Evolutionary conservation across 2,329 filamentous ascomycete genomes (phyloP).

Genomic region (Phaeophleospora eucalypticola): DNA sequence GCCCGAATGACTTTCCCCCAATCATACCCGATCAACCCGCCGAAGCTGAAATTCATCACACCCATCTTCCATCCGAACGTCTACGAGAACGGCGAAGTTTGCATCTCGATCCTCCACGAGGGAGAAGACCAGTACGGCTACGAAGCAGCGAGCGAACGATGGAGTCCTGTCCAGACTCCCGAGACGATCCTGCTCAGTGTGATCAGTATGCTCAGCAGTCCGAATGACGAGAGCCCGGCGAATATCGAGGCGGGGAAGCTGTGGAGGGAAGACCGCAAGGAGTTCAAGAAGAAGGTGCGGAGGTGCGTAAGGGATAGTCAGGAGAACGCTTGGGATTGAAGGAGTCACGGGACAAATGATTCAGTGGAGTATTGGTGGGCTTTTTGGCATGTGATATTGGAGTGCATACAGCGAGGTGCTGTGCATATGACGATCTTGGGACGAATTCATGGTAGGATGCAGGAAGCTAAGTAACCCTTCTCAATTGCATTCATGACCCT

Average conservation of each 20-base stretch:
- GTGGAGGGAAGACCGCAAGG: conserved; percentile 73
- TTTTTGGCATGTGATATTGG: neutral
- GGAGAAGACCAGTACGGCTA: conserved; percentile 94
- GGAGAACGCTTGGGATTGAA: conserved; percentile 46
- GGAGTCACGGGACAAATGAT: neutral
- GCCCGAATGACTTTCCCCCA: conserved; percentile 77
- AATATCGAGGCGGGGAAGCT: conserved; percentile 90
- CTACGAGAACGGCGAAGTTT: conserved; percentile 80
- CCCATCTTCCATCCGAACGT: conserved; percentile 94
- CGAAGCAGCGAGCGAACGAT: conserved; percentile 83
- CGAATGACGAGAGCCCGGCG: conserved; percentile 92
- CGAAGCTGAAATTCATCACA: conserved; percentile 79
- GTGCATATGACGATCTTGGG: neutral
- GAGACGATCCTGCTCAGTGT: conserved; percentile 91
- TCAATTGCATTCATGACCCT: neutral
- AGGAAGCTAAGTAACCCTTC: neutral
- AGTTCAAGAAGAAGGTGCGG: conserved; percentile 75
- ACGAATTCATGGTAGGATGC: neutral
- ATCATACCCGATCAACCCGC: conserved; percentile 82
- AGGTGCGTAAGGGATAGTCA: conserved; percentile 77
- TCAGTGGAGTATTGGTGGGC: neutral
- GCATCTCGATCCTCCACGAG: conserved; percentile 95
- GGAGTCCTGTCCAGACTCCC: conserved; percentile 90
- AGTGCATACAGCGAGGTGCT: neutral
- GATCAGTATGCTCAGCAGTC: conserved; percentile 85